phyloP scores from a whole-genome alignment of 2,329 filamentous ascomycete genomes.

The Coccinonectria pachysandricola region DNA sequence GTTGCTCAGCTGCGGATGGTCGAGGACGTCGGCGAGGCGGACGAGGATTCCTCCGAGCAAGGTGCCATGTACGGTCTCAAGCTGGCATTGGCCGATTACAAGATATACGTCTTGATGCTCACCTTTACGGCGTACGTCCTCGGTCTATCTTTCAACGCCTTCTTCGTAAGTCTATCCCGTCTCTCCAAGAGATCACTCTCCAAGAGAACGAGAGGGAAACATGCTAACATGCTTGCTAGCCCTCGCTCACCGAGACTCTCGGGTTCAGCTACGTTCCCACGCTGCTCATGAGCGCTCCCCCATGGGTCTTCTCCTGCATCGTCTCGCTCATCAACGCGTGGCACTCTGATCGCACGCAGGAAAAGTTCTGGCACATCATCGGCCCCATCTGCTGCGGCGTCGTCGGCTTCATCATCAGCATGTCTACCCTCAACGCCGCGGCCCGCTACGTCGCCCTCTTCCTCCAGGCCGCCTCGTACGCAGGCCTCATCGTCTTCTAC shows the following conservation, averaged over 20 bases:
- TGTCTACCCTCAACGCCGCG: conserved; percentile 44
- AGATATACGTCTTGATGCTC: conserved; percentile 55
- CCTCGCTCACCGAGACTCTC: conserved; percentile 41
- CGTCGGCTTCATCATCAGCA: conserved; percentile 48
- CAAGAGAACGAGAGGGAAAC: no score
- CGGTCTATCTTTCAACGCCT: conserved; percentile 47
- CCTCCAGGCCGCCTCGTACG: conserved; percentile 47
- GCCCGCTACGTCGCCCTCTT: conserved; percentile 52
- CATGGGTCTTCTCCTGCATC: conserved; percentile 49
- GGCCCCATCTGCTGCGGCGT: conserved; percentile 43
- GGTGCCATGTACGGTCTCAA: conserved; percentile 42
- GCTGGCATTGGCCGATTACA: conserved; percentile 49
- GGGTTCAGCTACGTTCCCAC: conserved; percentile 43
- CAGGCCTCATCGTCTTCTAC: conserved; percentile 48
- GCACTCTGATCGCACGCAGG: conserved; percentile 44
- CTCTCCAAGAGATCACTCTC: no score
- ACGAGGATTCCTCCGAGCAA: conserved; percentile 39
- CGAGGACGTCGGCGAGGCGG: conserved; percentile 48
- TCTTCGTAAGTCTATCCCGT: conserved; percentile 33
- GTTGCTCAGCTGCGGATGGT: conserved; percentile 45
- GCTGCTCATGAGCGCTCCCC: conserved; percentile 45
- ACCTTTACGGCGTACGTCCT: conserved; percentile 52
- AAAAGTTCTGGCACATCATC: conserved; percentile 37
- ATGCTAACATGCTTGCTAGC: conserved; percentile 22
- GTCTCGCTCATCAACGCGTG: conserved; percentile 45